A percentile compares a stretch with the other conserved stretches of the same genome.
These are phyloP conservation scores for Termitomyces sp. DNA, from an alignment of 768 basidiomycete genomes.

Conservation along the genomic window DNA sequence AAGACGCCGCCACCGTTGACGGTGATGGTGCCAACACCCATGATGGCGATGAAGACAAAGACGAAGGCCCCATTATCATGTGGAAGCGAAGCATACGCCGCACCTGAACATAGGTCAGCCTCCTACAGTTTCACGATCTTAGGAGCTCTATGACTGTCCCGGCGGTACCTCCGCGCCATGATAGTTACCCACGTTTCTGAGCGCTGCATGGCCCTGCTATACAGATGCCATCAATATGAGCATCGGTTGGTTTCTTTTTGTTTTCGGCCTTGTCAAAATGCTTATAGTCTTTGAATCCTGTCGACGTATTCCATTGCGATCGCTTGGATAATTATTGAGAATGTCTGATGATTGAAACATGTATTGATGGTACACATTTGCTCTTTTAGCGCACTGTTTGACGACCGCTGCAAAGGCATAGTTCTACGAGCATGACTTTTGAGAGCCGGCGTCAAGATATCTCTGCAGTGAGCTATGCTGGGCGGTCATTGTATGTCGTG, in stretches of 20 bases:
- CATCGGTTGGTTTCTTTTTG: slow-evolving; percentile 62
- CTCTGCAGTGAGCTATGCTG: no score
- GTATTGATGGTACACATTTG: slow-evolving; percentile 6
- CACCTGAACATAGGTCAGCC: no score
- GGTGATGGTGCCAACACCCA: no score
- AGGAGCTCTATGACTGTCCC: slow-evolving; percentile 71
- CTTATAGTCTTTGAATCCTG: no score
- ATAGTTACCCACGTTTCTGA: slow-evolving; percentile 92
- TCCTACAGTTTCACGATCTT: slow-evolving; percentile 62
- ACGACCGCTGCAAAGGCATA: neutral
- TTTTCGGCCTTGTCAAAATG: slow-evolving; percentile 70
- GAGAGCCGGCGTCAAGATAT: neutral
- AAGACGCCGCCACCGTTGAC: no score
- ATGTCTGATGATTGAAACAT: neutral
- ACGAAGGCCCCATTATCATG: no score
- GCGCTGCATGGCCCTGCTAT: slow-evolving; percentile 96
- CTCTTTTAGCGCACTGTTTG: neutral
- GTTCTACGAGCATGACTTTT: no score
- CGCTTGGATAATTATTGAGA: neutral
- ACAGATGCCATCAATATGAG: slow-evolving; percentile 86
- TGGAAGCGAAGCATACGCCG: no score
- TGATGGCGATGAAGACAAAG: no score
- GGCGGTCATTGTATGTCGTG: no score
- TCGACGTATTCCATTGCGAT: no score
- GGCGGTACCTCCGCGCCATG: slow-evolving; percentile 90